Percentiles rank a stretch among this genome's conserved stretches.
These are phyloP conservation scores for Steccherinum ochraceum DNA, from an alignment of 768 basidiomycete genomes.

Conservation along the genomic window DNA sequence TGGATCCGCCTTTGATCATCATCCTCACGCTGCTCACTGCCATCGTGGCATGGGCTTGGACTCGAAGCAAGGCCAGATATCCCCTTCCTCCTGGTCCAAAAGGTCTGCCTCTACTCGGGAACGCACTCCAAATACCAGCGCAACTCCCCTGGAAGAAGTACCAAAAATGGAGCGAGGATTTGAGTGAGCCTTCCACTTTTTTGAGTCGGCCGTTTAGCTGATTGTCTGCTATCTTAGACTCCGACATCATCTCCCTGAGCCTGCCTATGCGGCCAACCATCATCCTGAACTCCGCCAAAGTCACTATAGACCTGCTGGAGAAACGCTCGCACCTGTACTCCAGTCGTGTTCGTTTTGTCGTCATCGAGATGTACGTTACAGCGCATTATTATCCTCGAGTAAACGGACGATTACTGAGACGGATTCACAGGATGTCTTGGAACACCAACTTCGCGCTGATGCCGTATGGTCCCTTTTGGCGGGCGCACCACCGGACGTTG, in stretches of 20 bases:
- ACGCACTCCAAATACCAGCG: not conserved
- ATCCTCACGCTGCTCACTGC: no score
- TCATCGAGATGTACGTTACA: conserved; percentile 7
- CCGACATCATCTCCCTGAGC: conserved; percentile 1
- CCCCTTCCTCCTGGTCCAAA: conserved; percentile 1
- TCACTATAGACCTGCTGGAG: conserved; percentile 5
- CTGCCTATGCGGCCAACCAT: conserved; percentile 2
- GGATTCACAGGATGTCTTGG: not conserved
- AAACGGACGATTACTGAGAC: not conserved
- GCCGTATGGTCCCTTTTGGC: conserved; percentile 4
- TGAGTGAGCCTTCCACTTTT: no score
- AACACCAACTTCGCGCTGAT: conserved; percentile 3
- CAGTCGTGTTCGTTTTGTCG: conserved; percentile 1
- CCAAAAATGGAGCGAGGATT: not conserved
- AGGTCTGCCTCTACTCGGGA: conserved; percentile 1
- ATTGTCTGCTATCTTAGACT: not conserved
- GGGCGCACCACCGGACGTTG: not conserved
- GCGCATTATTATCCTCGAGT: not conserved
- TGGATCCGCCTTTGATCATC: no score
- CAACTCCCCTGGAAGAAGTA: not conserved
- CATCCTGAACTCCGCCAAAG: conserved; percentile 5
- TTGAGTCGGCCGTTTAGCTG: no score
- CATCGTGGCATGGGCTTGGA: no score
- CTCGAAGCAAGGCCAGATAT: no score
- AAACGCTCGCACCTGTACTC: conserved; percentile 10